Evolutionary conservation across 345 rosid genomes (phyloP), one percentile per base, ranked within the genome.

Genomic region (Citrus hindsii): DNA sequence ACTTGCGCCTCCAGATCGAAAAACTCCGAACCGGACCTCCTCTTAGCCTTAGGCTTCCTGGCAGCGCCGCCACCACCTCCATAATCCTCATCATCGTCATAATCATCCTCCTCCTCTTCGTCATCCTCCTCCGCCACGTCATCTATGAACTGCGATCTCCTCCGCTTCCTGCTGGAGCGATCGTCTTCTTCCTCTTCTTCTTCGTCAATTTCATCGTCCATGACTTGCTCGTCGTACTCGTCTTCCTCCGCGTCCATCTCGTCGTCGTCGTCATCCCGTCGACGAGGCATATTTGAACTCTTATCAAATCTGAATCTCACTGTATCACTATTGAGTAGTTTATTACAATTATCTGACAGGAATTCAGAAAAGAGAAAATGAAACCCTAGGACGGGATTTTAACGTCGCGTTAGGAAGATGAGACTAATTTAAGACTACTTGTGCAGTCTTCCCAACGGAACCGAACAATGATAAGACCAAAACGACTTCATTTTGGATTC

Each of bases 71-170:
- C 88, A 30, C 83, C 83, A 3, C 88, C 83, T 8, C 84, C 88
- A 14, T 83, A 83, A 38, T 85, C 91, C 16, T 86, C 91, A 42
- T 92, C 92, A 0, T 91, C 99, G 0, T 88, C 92, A 9, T 92
- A 91, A 0, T 87, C 92, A 0, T 91, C 95, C 2, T 92, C 95
- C 2, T 92, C 97, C 55, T 90, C 90, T 2, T 90, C 93, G 1
- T 91, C 95, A 5, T 89, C 92, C 21, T 95, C 99, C 82, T 95
- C 97, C 72, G 96, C 99, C n/a, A 79, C 86, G 74, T 93, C 98
- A 56, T 95, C 99, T 2, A 95, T 85, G 73, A 88, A 93, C 69
- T 77, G 83, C n/a, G 96, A 93, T 89, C 98, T 89, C 81, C 88
- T 79, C 77, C 99, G 79, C 90, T 95, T 95, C 84, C 37, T 84